Conservation (phyloP, 2,329 filamentous ascomycete species). For the Sporothrix euskadiensis region DNA sequence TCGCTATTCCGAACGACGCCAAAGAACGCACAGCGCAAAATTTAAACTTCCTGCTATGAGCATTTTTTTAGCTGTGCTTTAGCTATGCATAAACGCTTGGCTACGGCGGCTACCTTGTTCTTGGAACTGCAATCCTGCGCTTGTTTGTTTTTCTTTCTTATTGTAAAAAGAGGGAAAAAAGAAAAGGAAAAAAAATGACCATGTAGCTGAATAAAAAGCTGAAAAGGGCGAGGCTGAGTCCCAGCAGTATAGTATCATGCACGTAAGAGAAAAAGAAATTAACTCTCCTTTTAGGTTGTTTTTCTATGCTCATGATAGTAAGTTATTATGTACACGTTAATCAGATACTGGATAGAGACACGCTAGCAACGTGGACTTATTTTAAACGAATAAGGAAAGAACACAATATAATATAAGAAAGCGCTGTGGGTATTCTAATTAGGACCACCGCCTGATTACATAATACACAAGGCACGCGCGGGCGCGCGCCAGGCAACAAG, state of each 20-base stretch:
- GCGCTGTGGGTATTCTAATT: no score
- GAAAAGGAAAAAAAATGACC: conserved; percentile 8
- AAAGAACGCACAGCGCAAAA: background rate
- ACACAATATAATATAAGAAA: background rate
- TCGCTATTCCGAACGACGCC: background rate
- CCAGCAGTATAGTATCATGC: background rate
- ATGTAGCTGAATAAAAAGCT: conserved; percentile 11
- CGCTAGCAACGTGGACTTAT: background rate
- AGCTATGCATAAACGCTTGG: background rate
- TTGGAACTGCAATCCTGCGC: background rate
- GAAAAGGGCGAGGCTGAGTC: conserved; percentile 12
- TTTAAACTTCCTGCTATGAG: background rate
- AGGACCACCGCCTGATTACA: no score
- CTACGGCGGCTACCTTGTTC: background rate
- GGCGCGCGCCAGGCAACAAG: no score
- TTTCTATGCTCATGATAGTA: background rate
- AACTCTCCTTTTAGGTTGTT: background rate
- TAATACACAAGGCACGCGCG: no score
- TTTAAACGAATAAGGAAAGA: background rate
- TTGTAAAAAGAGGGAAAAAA: conserved; percentile 4
- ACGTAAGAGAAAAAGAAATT: background rate
- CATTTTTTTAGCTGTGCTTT: background rate
- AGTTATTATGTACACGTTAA: background rate
- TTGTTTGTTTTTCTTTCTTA: background rate
- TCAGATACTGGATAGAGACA: background rate